Percentiles rank a stretch among this genome's conserved stretches.
These are phyloP conservation scores for Aethionema arabicum DNA, from an alignment of 345 rosid genomes.

Conservation along the genomic window DNA sequence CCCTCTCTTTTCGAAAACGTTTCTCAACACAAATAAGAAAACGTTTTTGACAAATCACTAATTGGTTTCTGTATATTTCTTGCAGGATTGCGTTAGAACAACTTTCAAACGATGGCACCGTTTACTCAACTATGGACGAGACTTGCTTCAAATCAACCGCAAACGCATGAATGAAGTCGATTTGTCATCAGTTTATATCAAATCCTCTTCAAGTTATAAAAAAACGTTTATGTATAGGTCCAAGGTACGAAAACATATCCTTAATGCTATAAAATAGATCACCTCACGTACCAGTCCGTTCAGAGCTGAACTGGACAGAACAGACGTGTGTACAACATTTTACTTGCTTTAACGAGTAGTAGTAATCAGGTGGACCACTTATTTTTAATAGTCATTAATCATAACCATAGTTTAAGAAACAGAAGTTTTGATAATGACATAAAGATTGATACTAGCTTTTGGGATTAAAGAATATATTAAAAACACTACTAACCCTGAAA, in stretches of 20 bases:
- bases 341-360: neutral
- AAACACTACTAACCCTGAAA: neutral
- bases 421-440: neutral
- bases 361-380: neutral
- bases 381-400: neutral
- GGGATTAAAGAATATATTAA: too few species aligned
- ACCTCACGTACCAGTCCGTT: too few species aligned
- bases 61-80: conserved; percentile 12
- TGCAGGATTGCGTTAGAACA: conserved; percentile 66
- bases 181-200: neutral
- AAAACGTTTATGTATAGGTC: conserved; percentile 23
- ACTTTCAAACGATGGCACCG: conserved; percentile 56
- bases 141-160: conserved; percentile 62
- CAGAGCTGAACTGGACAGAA: too few species aligned
- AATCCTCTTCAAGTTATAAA: conserved; percentile 13
- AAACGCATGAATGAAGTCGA: conserved; percentile 45
- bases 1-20: neutral
- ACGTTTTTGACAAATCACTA: conserved; percentile 3
- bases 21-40: neutral
- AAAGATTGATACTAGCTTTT: neutral
- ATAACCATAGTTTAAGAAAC: neutral
- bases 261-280: neutral
- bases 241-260: conserved; percentile 17
- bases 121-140: conserved; percentile 70
- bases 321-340: neutral